phyloP scores from a whole-genome alignment of 441 rosid genomes.

The Rhodomyrtus psidioides region DNA sequence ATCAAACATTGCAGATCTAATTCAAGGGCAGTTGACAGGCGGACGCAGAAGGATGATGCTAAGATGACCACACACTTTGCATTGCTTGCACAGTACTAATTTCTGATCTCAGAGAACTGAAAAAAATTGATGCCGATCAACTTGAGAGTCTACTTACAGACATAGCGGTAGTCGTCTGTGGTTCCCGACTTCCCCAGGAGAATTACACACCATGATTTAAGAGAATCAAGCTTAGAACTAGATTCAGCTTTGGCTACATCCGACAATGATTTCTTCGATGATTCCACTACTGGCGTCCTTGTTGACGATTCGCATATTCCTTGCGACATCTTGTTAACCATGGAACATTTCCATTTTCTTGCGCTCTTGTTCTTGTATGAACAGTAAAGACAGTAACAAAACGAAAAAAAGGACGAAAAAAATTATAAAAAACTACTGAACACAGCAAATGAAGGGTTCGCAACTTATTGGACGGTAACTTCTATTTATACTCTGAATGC shows the following conservation, averaged over 20 bases:
- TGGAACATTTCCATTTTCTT: background rate
- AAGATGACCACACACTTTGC: background rate
- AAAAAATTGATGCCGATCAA: background rate
- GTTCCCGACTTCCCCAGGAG: background rate
- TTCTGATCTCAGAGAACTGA: background rate
- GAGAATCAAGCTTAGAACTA: background rate
- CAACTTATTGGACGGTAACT: background rate
- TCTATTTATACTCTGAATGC: background rate
- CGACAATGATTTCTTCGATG: background rate
- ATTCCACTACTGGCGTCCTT: background rate
- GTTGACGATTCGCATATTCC: background rate
- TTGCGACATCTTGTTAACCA: background rate
- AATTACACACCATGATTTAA: background rate
- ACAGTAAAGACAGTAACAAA: background rate
- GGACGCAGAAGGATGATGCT: background rate
- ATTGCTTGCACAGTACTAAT: background rate
- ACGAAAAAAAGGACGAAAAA: background rate
- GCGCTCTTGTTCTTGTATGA: background rate
- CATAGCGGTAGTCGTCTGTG: background rate
- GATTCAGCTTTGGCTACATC: background rate
- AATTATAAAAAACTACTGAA: background rate
- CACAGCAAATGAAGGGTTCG: background rate
- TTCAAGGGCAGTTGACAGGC: background rate
- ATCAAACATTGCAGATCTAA: background rate
- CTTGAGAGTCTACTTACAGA: background rate